Percentiles rank a stretch among this genome's conserved stretches.
These are phyloP conservation scores for Penicillium brasilianum DNA, from an alignment of 2,329 filamentous ascomycete genomes.

Conservation along the genomic window DNA sequence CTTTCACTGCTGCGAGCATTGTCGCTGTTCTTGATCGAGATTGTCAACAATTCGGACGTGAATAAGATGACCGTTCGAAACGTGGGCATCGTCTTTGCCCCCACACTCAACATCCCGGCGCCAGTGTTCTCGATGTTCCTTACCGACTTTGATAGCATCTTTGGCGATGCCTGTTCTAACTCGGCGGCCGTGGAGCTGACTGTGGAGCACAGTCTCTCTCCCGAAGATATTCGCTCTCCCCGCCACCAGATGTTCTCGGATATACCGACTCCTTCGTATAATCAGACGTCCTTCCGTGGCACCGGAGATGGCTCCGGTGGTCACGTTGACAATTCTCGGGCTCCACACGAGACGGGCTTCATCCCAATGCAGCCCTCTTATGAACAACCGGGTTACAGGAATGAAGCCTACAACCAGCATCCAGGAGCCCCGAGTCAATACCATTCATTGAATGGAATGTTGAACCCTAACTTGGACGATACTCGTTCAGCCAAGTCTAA, in stretches of 20 bases:
- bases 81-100: conserved; percentile 96
- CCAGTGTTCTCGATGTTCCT: conserved; percentile 93
- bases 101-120: conserved; percentile 93
- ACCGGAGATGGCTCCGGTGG: conserved; percentile 34
- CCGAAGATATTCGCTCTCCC: conserved; percentile 67
- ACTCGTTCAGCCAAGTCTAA: conserved; percentile 49
- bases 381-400: conserved; percentile 43
- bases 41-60: conserved; percentile 84
- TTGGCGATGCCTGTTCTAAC: conserved; percentile 65
- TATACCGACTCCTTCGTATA: conserved; percentile 67
- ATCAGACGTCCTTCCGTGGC: conserved; percentile 58
- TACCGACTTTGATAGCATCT: conserved; percentile 86
- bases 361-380: conserved; percentile 57
- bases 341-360: conserved; percentile 56
- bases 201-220: conserved; percentile 46
- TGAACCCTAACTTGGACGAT: conserved; percentile 45
- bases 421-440: conserved; percentile 25
- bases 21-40: conserved; percentile 85
- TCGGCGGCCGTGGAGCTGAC: conserved; percentile 49
- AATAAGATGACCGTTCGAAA: conserved; percentile 99
- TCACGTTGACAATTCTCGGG: conserved; percentile 30
- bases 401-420: conserved; percentile 35
- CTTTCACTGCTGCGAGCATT: conserved; percentile 81
- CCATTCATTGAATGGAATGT: conserved; percentile 46
- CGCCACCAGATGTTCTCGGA: conserved; percentile 70